phyloP scores from a whole-genome alignment of 768 basidiomycete species.

The Pleurotus citrinopileatus region DNA sequence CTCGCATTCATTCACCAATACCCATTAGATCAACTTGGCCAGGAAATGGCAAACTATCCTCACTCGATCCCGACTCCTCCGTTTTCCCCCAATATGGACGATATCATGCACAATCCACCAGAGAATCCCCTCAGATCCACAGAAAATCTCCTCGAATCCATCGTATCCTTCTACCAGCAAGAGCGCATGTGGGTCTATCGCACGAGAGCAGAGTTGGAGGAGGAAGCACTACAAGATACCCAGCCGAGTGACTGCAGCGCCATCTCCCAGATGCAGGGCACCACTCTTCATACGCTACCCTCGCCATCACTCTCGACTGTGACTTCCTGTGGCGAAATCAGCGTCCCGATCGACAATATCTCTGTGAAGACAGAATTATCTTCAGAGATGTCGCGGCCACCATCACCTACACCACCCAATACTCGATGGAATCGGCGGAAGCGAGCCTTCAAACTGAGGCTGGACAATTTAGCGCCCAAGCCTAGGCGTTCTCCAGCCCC shows the following conservation, averaged over 20 bases:
- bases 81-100: conserved; percentile 30
- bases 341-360: background rate
- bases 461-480: conserved; percentile 24
- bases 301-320: conserved; percentile 13
- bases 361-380: conserved; percentile 33
- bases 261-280: background rate
- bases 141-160: conserved; percentile 58
- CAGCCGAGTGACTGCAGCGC: conserved; percentile 12
- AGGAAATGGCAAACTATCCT: conserved; percentile 18
- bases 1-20: conserved; percentile 11
- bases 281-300: conserved; percentile 8
- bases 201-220: conserved; percentile 58
- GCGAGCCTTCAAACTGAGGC: conserved; percentile 50
- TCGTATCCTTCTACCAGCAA: conserved; percentile 65
- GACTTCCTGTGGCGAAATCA: conserved; percentile 7
- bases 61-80: conserved; percentile 32
- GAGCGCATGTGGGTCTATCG: conserved; percentile 73
- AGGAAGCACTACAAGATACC: conserved; percentile 31
- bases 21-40: conserved; percentile 17
- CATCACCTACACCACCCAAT: conserved; percentile 14
- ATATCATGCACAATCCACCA: conserved; percentile 24
- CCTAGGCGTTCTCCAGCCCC: conserved; percentile 17
- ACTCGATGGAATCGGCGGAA: conserved; percentile 59
- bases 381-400: conserved; percentile 25
- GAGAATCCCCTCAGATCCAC: conserved; percentile 42